Evolutionary conservation across 2,329 filamentous ascomycete genomes (phyloP).

Genomic region (Pezicula radicicola): DNA sequence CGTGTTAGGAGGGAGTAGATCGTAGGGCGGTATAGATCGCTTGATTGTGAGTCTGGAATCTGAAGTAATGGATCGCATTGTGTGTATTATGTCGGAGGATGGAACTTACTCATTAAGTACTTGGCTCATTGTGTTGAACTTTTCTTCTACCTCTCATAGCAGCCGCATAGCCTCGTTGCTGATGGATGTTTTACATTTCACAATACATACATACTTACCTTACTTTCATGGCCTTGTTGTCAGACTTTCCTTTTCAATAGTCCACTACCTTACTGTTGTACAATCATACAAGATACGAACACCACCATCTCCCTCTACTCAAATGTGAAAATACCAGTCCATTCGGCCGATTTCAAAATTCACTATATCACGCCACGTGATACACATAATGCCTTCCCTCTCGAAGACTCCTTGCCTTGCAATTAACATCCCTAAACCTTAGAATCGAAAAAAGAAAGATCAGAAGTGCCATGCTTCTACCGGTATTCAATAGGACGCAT

Average conservation of each 20-base stretch:
- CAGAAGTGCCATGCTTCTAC: constrained; percentile 5
- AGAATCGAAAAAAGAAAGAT: constrained; percentile 2
- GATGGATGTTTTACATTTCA: no score
- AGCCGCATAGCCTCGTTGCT: no score
- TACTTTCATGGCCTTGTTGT: not conserved
- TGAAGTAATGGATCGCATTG: no score
- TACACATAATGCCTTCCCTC: constrained; percentile 7
- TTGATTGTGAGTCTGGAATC: no score
- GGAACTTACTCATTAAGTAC: no score
- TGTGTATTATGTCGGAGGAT: no score
- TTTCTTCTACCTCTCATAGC: no score
- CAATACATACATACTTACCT: no score
- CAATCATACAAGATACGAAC: constrained; percentile 1
- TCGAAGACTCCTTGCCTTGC: constrained; percentile 13
- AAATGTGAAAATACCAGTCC: not conserved
- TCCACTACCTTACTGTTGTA: constrained; percentile 8
- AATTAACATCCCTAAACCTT: constrained; percentile 7
- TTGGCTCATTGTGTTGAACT: no score
- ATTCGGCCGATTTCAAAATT: not conserved
- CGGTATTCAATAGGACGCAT: constrained; percentile 26
- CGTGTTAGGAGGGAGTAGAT: constrained; percentile 4
- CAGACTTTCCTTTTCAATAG: constrained; percentile 8
- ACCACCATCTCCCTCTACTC: not conserved
- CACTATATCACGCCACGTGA: constrained; percentile 4
- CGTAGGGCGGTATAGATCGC: constrained; percentile 1